Percentiles rank a stretch among this genome's conserved stretches.
Evolutionary conservation across 2,329 filamentous ascomycete species (phyloP).

Genomic region (Rutstroemia sp.): DNA sequence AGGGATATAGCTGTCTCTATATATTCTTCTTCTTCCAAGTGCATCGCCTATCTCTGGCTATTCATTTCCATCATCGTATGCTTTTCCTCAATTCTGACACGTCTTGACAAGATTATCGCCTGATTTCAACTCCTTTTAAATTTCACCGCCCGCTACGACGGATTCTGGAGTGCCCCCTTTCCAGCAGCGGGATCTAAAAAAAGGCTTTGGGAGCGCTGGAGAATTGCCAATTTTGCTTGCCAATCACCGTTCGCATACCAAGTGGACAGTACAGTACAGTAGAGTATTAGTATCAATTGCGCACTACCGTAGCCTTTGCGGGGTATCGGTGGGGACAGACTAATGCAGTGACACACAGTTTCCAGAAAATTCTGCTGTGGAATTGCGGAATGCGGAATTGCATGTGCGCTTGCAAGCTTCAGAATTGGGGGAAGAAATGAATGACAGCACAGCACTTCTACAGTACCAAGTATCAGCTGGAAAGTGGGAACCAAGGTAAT

Average conservation of each 20-base stretch:
- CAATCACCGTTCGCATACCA: not conserved
- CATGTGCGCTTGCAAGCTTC: no score
- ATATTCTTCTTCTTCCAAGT: not conserved
- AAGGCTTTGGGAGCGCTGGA: not conserved
- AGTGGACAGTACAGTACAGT: no score
- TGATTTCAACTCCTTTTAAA: slow-evolving; percentile 4
- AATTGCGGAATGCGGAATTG: not conserved
- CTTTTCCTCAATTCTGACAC: slow-evolving; percentile 5
- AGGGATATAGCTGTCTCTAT: not conserved
- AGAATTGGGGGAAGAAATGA: no score
- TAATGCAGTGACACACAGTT: not conserved
- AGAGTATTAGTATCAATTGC: no score
- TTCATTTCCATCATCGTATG: slow-evolving; percentile 8
- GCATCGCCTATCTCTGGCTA: not conserved
- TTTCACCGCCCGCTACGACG: not conserved
- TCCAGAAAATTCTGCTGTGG: not conserved
- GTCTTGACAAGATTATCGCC: not conserved
- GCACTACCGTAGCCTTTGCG: not conserved
- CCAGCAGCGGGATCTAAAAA: not conserved
- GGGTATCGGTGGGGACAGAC: not conserved
- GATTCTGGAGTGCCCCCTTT: not conserved
- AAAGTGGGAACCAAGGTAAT: no score
- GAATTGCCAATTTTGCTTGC: not conserved
- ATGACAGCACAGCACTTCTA: not conserved
- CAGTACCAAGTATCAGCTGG: not conserved